Evolutionary conservation across 352 stramenopile species (phyloP), one percentile per base, ranked within the genome.

Genomic region (Globisporangium abappressorium): DNA sequence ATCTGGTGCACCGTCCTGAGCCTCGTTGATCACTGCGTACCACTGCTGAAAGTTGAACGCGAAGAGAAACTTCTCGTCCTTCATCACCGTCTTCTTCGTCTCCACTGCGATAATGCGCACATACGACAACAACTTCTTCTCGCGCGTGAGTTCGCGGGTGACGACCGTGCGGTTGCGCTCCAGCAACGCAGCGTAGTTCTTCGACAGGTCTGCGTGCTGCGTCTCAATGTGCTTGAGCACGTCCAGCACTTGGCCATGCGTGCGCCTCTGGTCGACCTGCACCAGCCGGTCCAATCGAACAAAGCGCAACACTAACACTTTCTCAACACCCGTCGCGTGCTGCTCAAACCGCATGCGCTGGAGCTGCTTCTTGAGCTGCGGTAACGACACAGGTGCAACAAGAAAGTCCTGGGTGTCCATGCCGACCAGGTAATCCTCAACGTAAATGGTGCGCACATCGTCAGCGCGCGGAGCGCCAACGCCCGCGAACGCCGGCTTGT

Each of bases 371-470:
- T 83, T 69, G 3, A 91, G 49, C 9, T 86, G 77, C 38, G 81
- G 68, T 0, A 90, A 60, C 14, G 72, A 75, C 26, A 79, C 68
- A 11, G 82, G 76, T 12, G 57, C 76, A 0, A 88, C 33, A 41
- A 92, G 73, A 58, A 93, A 75, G 64, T 94, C 76, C 22, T 87
- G 72, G 5, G 70, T 58, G 58, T 79, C 73, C 56, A 93, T 75
- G 0, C 82, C 82, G 9, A 97, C 85, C 18, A 99, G 92, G 70
- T 98, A 99, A 47, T 98, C 87, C 30, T 90, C 85, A 65, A 98
- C 82, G 20, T 90, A 82, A 62, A 99, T 92, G 51, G 98, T 87
- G 22, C 84, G 86, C 63, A 98, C 91, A 20, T 77, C 78, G 36
- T 87, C 74, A 26, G 68, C 65, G 4, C 82, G 76, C 46, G 54